Base-by-base conservation (phyloP, 345 rosid species). In the Ailanthus altissimus region DNA sequence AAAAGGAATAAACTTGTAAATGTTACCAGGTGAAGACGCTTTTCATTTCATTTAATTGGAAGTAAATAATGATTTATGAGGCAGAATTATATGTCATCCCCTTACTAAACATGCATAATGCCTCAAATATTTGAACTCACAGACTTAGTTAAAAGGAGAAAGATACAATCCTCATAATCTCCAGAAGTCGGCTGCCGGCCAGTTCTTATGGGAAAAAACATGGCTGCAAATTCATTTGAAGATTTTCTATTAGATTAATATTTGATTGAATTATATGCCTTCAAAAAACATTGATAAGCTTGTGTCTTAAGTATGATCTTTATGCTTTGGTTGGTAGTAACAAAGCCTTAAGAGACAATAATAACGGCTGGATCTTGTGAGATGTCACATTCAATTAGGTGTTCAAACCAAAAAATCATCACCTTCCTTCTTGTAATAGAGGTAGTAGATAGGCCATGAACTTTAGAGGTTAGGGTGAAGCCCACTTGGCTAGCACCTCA, bases 321-420 rank as follows among this genome's bases (percentile, higher is more conserved):
- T 71, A 36, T 42, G 65, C 20, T 56, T 56, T 56, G 75, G 65
- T 14, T 45, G 40, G 75, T 45, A 56, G 62, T 9, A 21, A 32
- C 3, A 32, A 32, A 70, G n/a, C 5, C 25, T 28, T 23, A 14
- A 42, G 56, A 59, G 18, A 25, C 21, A 40, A 21, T 2, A 36
- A 11, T n/a, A 40, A 73, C 43, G 42, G 26, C 25, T 61, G 15
- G 3, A 0, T 61, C 25, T 58, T 72, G 43, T 45, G 45, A 32
- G 2, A 45, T 58, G 67, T 73, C 75, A 43, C 77, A 16, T 61
- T 28, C 43, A 28, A 25, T 73, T 73, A 28, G 77, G 58, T 28
- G 20, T 50, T 50, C 73, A 9, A 26, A 69, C 58, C 73, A 50
- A 69, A 8, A n/a, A 69, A 15, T 32, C 59, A 69, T 45, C 46